Conservation (phyloP, 2,329 filamentous ascomycete genomes). For the Hypoxylon sp. region DNA sequence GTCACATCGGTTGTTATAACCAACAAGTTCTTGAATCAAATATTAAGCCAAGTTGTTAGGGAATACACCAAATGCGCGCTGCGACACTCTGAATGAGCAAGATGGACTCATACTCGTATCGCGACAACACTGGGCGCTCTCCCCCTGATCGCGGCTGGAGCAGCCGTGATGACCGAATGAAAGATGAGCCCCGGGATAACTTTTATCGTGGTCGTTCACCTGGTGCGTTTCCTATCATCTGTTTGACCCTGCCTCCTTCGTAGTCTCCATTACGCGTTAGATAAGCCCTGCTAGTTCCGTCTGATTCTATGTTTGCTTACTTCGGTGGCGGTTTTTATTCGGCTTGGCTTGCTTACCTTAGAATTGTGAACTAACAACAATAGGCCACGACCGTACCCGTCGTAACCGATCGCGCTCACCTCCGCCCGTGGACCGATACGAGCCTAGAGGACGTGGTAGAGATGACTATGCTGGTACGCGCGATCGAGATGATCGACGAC, state of each 20-base stretch:
- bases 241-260: conserved; percentile 1
- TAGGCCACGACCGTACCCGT: conserved; percentile 68
- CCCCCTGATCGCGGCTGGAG: conserved; percentile 67
- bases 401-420: conserved; percentile 80
- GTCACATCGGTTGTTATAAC: conserved; percentile 16
- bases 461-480: conserved; percentile 73
- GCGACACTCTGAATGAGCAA: conserved; percentile 33
- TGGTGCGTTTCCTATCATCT: conserved; percentile 65
- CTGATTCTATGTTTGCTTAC: conserved; percentile 20
- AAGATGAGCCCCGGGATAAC: conserved; percentile 68
- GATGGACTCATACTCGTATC: conserved; percentile 71
- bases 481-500: conserved; percentile 70
- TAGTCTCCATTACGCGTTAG: background rate
- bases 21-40: background rate
- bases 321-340: conserved; percentile 31
- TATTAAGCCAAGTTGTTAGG: background rate
- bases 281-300: background rate
- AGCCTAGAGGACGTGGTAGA: conserved; percentile 74
- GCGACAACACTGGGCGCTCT: conserved; percentile 66
- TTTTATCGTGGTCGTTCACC: conserved; percentile 78
- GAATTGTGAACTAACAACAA: conserved; percentile 44
- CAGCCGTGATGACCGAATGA: conserved; percentile 65
- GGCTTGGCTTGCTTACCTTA: conserved; percentile 4
- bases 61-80: conserved; percentile 13
- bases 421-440: conserved; percentile 78